A percentile compares a stretch with the other conserved stretches of the same genome.
phyloP scores from a whole-genome alignment of 75 land plant genomes.

The Ceratopteris richardii region DNA sequence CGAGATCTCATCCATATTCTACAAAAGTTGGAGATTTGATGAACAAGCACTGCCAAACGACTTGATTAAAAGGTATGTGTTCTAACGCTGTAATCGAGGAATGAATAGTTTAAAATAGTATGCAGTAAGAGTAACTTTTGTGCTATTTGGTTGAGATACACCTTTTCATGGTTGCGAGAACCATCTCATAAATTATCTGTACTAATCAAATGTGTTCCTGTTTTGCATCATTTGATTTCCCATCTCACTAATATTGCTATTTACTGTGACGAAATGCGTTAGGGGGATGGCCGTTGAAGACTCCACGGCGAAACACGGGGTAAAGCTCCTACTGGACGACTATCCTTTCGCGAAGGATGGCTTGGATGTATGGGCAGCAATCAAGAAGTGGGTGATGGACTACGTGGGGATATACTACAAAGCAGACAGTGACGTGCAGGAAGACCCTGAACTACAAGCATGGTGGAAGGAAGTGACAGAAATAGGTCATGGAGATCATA shows the following conservation, averaged over 20 bases:
- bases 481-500: constrained; percentile 30
- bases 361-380: constrained; percentile 21
- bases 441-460: constrained; percentile 25
- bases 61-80: constrained; percentile 22
- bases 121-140: neutral
- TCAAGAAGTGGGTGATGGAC: constrained; percentile 29
- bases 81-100: too few relatives aligned
- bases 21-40: constrained; percentile 32
- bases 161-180: too few relatives aligned
- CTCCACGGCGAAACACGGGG: constrained; percentile 11
- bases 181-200: too few relatives aligned
- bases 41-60: constrained; percentile 32
- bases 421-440: constrained; percentile 5
- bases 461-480: constrained; percentile 36
- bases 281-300: constrained; percentile 6
- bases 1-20: constrained; percentile 25
- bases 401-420: constrained; percentile 24
- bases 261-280: too few relatives aligned
- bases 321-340: constrained; percentile 28
- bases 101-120: neutral
- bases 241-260: too few relatives aligned
- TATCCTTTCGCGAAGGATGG: constrained; percentile 37
- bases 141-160: too few relatives aligned
- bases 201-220: neutral
- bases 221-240: too few relatives aligned